Evolutionary conservation across 139 green algal genomes (phyloP).

Genomic region (Coccomyxa sp.): DNA sequence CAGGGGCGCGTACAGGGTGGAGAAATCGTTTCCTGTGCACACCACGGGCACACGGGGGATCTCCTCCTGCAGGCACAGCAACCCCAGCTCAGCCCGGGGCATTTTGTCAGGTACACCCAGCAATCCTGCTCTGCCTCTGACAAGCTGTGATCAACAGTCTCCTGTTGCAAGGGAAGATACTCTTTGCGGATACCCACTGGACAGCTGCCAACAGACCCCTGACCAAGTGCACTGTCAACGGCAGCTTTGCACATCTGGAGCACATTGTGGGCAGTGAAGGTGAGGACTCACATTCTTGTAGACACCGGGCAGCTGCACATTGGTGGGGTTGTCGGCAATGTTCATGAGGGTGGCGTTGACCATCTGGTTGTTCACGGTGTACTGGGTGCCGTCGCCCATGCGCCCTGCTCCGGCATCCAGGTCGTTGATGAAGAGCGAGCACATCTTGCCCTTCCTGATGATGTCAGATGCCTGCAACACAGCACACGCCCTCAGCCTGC

Average conservation of each 20-base stretch:
- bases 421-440: slow-evolving; percentile 99
- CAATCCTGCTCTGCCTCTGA: neutral
- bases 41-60: slow-evolving; percentile 85
- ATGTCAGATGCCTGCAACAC: slow-evolving; percentile 84
- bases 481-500: neutral
- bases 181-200: no score
- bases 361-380: slow-evolving; percentile 99
- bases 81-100: neutral
- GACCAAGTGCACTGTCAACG: no score
- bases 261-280: neutral
- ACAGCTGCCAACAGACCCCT: no score
- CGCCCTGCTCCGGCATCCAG: slow-evolving; percentile 89
- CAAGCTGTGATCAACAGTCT: neutral
- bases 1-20: slow-evolving; percentile 97
- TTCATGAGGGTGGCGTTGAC: slow-evolving; percentile 99
- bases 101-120: neutral
- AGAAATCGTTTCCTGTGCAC: slow-evolving; percentile 99
- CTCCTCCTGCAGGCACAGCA: neutral
- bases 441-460: slow-evolving; percentile 99
- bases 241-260: neutral
- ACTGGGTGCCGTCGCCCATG: slow-evolving; percentile 96
- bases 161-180: neutral
- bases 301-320: slow-evolving; percentile 97
- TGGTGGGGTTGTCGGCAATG: slow-evolving; percentile 99
- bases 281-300: slow-evolving; percentile 57